Conservation (phyloP, 2,329 filamentous ascomycete species). For the Metarhizium humberi region DNA sequence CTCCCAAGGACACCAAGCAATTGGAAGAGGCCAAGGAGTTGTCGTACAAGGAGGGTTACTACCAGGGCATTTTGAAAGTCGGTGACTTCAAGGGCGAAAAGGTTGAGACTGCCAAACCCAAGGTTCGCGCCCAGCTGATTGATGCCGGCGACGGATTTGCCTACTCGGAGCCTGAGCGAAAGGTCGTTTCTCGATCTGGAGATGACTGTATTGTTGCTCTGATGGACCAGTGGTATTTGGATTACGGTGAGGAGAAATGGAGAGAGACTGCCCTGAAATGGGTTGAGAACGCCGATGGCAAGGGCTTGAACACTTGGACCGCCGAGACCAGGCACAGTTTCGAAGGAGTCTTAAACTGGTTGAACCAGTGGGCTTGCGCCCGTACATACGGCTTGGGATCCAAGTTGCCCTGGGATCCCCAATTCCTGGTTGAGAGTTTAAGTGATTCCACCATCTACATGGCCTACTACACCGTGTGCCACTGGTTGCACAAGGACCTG, state of each 20-base stretch:
- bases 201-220: conserved; percentile 91
- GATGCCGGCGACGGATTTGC: conserved; percentile 73
- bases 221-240: conserved; percentile 96
- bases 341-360: conserved; percentile 79
- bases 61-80: conserved; percentile 82
- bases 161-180: conserved; percentile 87
- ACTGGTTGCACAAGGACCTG: conserved; percentile 70
- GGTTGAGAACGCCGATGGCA: conserved; percentile 57
- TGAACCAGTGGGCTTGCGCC: conserved; percentile 92
- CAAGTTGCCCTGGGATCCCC: conserved; percentile 86
- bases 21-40: conserved; percentile 91
- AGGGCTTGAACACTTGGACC: conserved; percentile 71
- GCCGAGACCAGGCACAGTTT: conserved; percentile 71
- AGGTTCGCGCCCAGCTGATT: conserved; percentile 71
- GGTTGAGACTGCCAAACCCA: conserved; percentile 78
- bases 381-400: conserved; percentile 87
- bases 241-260: conserved; percentile 91
- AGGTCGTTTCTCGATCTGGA: conserved; percentile 79
- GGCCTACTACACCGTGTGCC: conserved; percentile 63
- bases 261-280: conserved; percentile 64
- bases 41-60: conserved; percentile 95
- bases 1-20: conserved; percentile 84
- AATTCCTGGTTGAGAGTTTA: conserved; percentile 86
- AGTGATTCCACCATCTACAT: conserved; percentile 91
- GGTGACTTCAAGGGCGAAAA: conserved; percentile 83